These are phyloP conservation scores for Ligustrum vulgare DNA, from an alignment of 257 asterid species.

Conservation along the genomic window DNA sequence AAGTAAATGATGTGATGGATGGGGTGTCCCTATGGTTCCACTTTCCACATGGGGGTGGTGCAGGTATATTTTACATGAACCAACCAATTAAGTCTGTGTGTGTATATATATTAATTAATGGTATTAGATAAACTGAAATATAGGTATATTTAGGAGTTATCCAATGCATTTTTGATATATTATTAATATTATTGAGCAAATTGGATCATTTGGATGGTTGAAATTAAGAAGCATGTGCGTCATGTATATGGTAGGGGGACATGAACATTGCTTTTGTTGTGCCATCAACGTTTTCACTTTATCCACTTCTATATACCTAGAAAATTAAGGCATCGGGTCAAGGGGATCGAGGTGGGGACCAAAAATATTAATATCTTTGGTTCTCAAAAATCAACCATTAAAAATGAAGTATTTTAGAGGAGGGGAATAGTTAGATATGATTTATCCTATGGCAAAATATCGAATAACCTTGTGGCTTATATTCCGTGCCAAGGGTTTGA, in stretches of 20 bases:
- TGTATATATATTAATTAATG: not conserved
- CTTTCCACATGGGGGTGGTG: constrained; percentile 8
- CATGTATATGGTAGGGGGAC: constrained; percentile 49
- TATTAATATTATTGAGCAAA: not conserved
- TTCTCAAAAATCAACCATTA: not conserved
- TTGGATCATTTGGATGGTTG: constrained; percentile 40
- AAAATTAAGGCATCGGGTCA: not conserved
- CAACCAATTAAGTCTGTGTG: not conserved
- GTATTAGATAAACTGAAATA: not conserved
- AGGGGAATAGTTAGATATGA: too few species aligned
- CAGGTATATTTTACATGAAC: not conserved
- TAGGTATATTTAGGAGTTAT: not conserved
- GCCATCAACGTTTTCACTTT: constrained; percentile 8
- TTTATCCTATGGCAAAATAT: too few species aligned
- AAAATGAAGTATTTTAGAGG: not conserved
- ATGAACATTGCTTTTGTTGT: constrained; percentile 22
- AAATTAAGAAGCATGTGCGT: constrained; percentile 43
- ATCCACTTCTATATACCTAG: not conserved
- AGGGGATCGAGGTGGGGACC: too few species aligned
- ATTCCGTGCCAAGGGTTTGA: too few species aligned
- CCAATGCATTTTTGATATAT: not conserved
- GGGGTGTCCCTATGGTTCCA: not conserved
- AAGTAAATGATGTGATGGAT: not conserved
- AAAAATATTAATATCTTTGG: not conserved
- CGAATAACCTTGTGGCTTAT: too few species aligned